Base-by-base conservation (phyloP, 2,329 filamentous ascomycete genomes). In the Talaromyces verruculosus region DNA sequence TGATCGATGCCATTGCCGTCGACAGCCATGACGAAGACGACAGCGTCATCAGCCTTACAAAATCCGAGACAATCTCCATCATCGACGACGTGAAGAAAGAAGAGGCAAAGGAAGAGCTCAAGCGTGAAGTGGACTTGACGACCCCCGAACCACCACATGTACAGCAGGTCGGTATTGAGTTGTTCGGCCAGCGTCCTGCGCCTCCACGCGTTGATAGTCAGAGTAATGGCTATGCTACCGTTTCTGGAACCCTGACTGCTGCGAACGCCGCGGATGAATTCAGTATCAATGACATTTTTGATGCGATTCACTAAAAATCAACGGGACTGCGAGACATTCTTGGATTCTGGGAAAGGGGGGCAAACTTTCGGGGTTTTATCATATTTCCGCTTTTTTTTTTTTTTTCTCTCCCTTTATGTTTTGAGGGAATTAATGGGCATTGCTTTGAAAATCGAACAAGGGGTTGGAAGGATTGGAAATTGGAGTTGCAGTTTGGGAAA, bases 1-100 rank as follows among this genome's bases (percentile, higher is more conserved):
- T 58, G 10, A 57, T 64, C 19, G 49, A 58, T 15, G 49, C 62
- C 0, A 64, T 64, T 58, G 5, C 37, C 0, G 28, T 64, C 1
- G 62, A 64, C 11, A 64, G 37, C 15, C 35, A 39, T 3, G 28
- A 63, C 13, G 61, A 63, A 7, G 30, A 53, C 1, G 51, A 45
- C 1, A 41, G 41, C 5, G 33, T 43, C 1, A 45, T 41, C 13
- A 64, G 61, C 2, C 10, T 53, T 0, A 15, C 37, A 2, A 60
- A 45, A 2, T 60, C 37, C 15, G 57, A 60, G 10, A 60, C 39
- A 13, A 22, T 33, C 7, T 41, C 39, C 19, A 45, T 60, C 7
- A 15, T 25, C 7, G 57, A 25, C 25, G 37, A 39, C 2, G 7
- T 30, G 1, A 43, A 35, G 2, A 57, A 57, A n/a, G 53, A 57